A percentile compares a stretch with the other conserved stretches of the same genome.
These are phyloP conservation scores for Vitis rupestris DNA, from an alignment of 164 flowering plant genomes.

Conservation along the genomic window DNA sequence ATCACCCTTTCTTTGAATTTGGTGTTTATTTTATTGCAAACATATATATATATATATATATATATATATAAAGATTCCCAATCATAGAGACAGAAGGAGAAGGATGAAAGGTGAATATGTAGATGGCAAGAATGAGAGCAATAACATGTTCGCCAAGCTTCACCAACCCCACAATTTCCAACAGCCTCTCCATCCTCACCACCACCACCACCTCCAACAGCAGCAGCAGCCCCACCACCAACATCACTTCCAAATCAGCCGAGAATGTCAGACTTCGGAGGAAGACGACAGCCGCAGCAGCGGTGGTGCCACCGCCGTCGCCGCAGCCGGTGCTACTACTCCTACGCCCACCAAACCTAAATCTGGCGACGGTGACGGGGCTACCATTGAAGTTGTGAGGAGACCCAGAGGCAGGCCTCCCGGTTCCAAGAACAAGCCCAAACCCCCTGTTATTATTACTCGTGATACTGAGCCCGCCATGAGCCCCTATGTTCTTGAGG, in stretches of 20 bases:
- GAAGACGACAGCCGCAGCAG: conserved; percentile 41
- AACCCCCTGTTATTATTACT: conserved; percentile 57
- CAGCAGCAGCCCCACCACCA: conserved; percentile 26
- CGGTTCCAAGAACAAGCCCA: conserved; percentile 76
- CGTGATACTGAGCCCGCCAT: conserved; percentile 54
- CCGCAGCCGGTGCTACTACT: conserved; percentile 11
- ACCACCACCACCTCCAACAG: conserved; percentile 22
- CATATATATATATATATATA: not conserved
- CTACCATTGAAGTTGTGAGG: conserved; percentile 52
- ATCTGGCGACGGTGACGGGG: conserved; percentile 36
- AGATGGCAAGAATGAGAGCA: conserved; percentile 25
- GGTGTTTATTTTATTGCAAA: conserved; percentile 2
- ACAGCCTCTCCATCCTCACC: conserved; percentile 3
- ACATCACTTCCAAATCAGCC: conserved; percentile 10
- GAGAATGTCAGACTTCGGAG: conserved; percentile 38
- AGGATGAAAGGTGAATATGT: conserved; percentile 56
- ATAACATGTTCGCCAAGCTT: conserved; percentile 41
- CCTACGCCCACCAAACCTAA: not conserved
- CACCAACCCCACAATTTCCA: conserved; percentile 24
- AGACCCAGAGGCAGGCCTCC: conserved; percentile 77
- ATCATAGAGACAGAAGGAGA: not conserved
- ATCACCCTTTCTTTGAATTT: conserved; percentile 4
- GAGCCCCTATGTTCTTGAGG: conserved; percentile 67
- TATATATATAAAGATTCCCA: not conserved
- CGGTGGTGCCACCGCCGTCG: conserved; percentile 21